Base-by-base conservation (phyloP, 2,329 filamentous ascomycete species). In the Ascochyta koolunga region DNA sequence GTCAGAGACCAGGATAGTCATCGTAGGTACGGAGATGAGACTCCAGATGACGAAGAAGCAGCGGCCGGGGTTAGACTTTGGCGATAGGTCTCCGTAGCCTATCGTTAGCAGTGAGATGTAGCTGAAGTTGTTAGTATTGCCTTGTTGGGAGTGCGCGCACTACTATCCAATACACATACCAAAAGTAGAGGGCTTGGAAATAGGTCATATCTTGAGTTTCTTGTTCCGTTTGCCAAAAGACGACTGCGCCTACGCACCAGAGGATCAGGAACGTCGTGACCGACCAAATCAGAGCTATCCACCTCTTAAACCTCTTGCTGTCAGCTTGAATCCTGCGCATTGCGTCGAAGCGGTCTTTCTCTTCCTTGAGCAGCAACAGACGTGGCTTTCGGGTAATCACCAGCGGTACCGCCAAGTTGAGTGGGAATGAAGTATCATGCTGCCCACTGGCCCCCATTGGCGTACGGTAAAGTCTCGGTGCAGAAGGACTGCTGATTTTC, bases 1-100 rank as follows among this genome's bases (percentile, higher is more conserved):
- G 48, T 75, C 67, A 0, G 62, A 68, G 9, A 75, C 66, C 11
- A 97, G 82, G 16, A 96, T 87, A 0, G 93, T 96, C 83, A 93
- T 93, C 2, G 90, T 93, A 0, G 93, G 93, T 3, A 96, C 81
- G 0, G 92, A 91, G 22, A 96, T 82, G 1, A 97, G 73, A 13
- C 88, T 90, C 93, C 93, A 97, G 50, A 96, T 87, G n/a, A 97
- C 90, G 66, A 96, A 97, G 71, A 96, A 96, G 0, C 90, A 86
- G 49, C 90, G 87, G 1, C 90, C 91, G 0, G 87, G 83, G 59
- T 92, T 93, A 2, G 88, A 90, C n/a, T 86, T 79, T 0, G 91
- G 91, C 1, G 87, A 86, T 5, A 88, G 74, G 61, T 96, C 91
- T 3, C 93, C 93, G 64, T 96, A 96, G 1, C 93, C 93, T 32